phyloP scores from a whole-genome alignment of 1,284 basidiomycete genomes.

The Malassezia sp. region DNA sequence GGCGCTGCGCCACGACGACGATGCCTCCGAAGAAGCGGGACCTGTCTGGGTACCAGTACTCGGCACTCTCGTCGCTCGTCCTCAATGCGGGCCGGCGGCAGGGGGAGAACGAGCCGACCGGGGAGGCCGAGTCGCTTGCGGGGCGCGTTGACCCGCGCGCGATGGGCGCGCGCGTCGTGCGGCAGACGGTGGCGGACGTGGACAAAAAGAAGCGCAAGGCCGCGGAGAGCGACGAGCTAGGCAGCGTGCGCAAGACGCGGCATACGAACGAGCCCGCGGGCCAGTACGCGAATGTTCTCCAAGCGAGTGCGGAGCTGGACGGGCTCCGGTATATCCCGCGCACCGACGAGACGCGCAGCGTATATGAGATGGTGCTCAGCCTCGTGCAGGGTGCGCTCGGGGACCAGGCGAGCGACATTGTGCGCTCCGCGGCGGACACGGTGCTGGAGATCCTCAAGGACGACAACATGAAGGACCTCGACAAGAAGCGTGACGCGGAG shows the following conservation, averaged over 20 bases:
- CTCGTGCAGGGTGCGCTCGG: slow-evolving; percentile 60
- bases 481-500: slow-evolving; percentile 92
- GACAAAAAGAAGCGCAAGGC: slow-evolving; percentile 70
- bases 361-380: slow-evolving; percentile 83
- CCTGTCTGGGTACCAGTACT: slow-evolving; percentile 44
- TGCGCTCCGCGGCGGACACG: slow-evolving; percentile 83
- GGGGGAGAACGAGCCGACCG: slow-evolving; percentile 65
- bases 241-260: slow-evolving; percentile 18
- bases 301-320: slow-evolving; percentile 69
- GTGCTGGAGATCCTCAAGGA: slow-evolving; percentile 83
- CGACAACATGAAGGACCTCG: slow-evolving; percentile 83
- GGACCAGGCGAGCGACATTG: slow-evolving; percentile 88
- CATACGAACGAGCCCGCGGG: slow-evolving; percentile 35
- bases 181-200: slow-evolving; percentile 76
- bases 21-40: slow-evolving; percentile 45
- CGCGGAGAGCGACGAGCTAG: slow-evolving; percentile 24
- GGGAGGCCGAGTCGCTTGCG: slow-evolving; percentile 79
- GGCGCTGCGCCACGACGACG: too few relatives aligned
- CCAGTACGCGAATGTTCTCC: slow-evolving; percentile 36
- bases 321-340: slow-evolving; percentile 82
- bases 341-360: slow-evolving; percentile 83
- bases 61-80: slow-evolving; percentile 42
- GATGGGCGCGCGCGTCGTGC: slow-evolving; percentile 83
- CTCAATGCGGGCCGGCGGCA: slow-evolving; percentile 35
- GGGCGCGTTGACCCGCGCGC: slow-evolving; percentile 80